Base-by-base conservation (phyloP, 441 rosid species). In the Pelargonium exstipulatum region DNA sequence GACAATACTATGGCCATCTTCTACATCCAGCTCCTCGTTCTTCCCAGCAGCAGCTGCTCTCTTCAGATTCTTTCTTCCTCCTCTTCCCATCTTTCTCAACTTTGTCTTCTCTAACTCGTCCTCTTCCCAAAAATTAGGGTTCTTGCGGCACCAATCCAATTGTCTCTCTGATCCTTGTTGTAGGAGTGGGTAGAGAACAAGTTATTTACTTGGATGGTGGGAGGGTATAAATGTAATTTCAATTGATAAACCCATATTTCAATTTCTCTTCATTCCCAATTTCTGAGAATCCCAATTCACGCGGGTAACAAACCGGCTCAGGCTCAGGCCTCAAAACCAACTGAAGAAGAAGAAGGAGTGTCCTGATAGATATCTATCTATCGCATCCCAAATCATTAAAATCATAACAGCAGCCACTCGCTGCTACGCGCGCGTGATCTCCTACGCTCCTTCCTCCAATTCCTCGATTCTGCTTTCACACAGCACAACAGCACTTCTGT, bases 51-150 rank as follows among this genome's bases (percentile, higher is more conserved):
- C 77, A 0, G 88, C 85, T 42, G 90, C 96, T 74, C 88, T 83
- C 83, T 86, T 88, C 81, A 94, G 77, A 81, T 90, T 91, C 85
- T 85, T 91, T 78, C 97, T 86, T 69, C 96, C 93, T 76, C 86
- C 88, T 82, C 82, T 86, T 93, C 43, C 66, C 69, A 66, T 71
- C 26, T 60, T 62, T 49, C 24, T 66, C 13, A 32, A 32, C 37
- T 32, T 40, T 49, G 16, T 6, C 17, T 18, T 1, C 10, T 20
- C 37, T 4, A 32, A 32, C 37, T 32, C 37, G 35, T 18, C 16
- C 16, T 18, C 22, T 4, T 13, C 62, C 62, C 35, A 9, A 46
- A 46, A 46, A 58, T 20, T 58, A 58, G 62, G 62, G 62, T 20
- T 57, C 29, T 20, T 8, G 22, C 5, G 37, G 5, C 37, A 32